A percentile compares a stretch with the other conserved stretches of the same genome.
Evolutionary conservation across 345 rosid species (phyloP).

Genomic region (Nephelium lappaceum): DNA sequence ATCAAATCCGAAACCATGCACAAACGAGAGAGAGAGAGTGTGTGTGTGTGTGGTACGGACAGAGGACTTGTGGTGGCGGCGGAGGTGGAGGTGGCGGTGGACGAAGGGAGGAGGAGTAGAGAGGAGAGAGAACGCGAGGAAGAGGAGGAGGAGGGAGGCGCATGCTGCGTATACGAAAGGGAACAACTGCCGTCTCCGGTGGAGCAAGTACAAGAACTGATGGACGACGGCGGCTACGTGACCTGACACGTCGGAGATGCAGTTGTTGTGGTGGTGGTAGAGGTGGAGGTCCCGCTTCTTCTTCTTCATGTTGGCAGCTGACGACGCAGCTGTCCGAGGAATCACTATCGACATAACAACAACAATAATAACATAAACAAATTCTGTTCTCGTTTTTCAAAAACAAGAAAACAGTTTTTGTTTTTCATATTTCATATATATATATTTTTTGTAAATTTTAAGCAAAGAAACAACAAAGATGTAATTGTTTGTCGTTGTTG

Average conservation of each 20-base stretch:
- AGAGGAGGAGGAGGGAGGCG: slow-evolving; percentile 59
- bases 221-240: slow-evolving; percentile 34
- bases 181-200: slow-evolving; percentile 60
- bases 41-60: slow-evolving; percentile 22
- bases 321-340: background rate
- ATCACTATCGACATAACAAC: background rate
- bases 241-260: background rate
- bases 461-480: background rate
- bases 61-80: slow-evolving; percentile 16
- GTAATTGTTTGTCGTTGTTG: background rate
- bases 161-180: slow-evolving; percentile 61
- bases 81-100: slow-evolving; percentile 29
- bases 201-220: slow-evolving; percentile 38
- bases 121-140: slow-evolving; percentile 50
- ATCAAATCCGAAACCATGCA: background rate
- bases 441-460: too few relatives aligned
- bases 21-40: background rate
- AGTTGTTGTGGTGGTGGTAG: background rate
- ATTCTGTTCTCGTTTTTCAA: too few relatives aligned
- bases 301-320: background rate
- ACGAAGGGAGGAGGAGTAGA: slow-evolving; percentile 50
- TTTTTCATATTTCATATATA: background rate
- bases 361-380: background rate
- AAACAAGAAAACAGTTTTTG: too few relatives aligned
- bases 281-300: background rate